Conservation (phyloP, 176 grass and related monocot genomes). For the Elaeis guineensis region DNA sequence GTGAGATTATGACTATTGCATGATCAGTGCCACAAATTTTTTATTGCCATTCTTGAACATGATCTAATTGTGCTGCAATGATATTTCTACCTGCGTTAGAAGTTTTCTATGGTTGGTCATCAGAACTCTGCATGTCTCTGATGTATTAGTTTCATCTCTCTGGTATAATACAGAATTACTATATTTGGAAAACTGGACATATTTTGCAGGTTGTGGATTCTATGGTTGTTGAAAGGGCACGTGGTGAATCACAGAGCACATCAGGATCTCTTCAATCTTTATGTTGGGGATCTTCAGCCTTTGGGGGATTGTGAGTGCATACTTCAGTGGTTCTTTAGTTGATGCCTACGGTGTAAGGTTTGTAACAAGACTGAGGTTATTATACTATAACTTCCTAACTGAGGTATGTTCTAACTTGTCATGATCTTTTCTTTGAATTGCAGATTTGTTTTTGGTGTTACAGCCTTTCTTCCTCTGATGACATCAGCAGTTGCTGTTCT, state of each 20-base stretch:
- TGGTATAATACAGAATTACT: too few relatives aligned
- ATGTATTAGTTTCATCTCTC: too few relatives aligned
- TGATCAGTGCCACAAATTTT: too few relatives aligned
- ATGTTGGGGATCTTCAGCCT: slow-evolving; percentile 91
- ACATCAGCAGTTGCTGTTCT: slow-evolving; percentile 84
- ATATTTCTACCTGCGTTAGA: too few relatives aligned
- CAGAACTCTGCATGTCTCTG: too few relatives aligned
- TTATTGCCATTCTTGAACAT: too few relatives aligned
- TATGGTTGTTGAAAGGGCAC: slow-evolving; percentile 98
- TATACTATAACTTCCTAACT: neutral
- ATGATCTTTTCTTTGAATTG: slow-evolving; percentile 7
- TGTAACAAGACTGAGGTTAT: slow-evolving; percentile 1
- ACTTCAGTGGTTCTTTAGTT: slow-evolving; percentile 90
- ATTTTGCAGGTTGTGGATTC: slow-evolving; percentile 78
- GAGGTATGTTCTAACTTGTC: neutral
- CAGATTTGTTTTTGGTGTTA: slow-evolving; percentile 96
- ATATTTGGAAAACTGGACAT: neutral
- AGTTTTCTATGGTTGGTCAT: too few relatives aligned
- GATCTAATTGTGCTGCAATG: too few relatives aligned
- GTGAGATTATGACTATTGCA: too few relatives aligned
- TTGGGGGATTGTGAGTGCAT: slow-evolving; percentile 87
- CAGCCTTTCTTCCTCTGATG: slow-evolving; percentile 76
- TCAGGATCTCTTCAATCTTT: slow-evolving; percentile 95
- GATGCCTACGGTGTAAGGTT: slow-evolving; percentile 88
- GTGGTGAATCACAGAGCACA: slow-evolving; percentile 83